phyloP scores from a whole-genome alignment of 2,329 filamentous ascomycete genomes.

The Nannizziopsis barbatae region DNA sequence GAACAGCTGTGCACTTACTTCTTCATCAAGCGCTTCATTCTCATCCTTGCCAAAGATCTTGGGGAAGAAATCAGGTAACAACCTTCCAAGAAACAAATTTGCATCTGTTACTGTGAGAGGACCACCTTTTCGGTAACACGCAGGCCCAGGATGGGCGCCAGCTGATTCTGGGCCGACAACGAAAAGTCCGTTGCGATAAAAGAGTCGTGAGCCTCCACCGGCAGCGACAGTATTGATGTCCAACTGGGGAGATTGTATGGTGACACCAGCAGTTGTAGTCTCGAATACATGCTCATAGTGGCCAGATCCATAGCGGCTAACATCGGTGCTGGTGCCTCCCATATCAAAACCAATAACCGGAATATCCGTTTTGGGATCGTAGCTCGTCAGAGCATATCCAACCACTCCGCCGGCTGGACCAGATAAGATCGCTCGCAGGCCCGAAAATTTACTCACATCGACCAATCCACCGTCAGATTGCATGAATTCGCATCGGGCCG shows the following conservation, averaged over 20 bases:
- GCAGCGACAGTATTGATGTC: slow-evolving; percentile 89
- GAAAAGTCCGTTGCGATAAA: slow-evolving; percentile 61
- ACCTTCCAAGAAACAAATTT: slow-evolving; percentile 70
- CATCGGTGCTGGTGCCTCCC: slow-evolving; percentile 83
- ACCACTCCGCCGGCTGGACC: slow-evolving; percentile 90
- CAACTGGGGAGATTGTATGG: slow-evolving; percentile 76
- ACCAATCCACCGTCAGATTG: slow-evolving; percentile 66
- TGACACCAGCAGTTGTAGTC: slow-evolving; percentile 79
- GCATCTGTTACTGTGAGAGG: slow-evolving; percentile 90
- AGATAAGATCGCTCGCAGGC: slow-evolving; percentile 72
- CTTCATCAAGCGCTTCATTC: slow-evolving; percentile 61
- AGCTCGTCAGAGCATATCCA: slow-evolving; percentile 79
- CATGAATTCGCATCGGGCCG: slow-evolving; percentile 85
- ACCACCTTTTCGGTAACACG: slow-evolving; percentile 81
- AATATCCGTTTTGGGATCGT: slow-evolving; percentile 63
- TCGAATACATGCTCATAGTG: slow-evolving; percentile 87
- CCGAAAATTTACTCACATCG: slow-evolving; percentile 52
- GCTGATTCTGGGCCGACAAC: slow-evolving; percentile 84
- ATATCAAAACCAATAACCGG: slow-evolving; percentile 90
- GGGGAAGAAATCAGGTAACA: slow-evolving; percentile 83
- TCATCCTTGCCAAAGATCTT: slow-evolving; percentile 84
- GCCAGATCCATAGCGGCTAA: slow-evolving; percentile 71
- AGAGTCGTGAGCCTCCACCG: slow-evolving; percentile 61
- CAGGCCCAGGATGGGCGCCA: slow-evolving; percentile 77
- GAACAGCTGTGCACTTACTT: slow-evolving; percentile 60